Evolutionary conservation across 2,329 filamentous ascomycete genomes (phyloP).

Genomic region (Furcasterigmium sp.): DNA sequence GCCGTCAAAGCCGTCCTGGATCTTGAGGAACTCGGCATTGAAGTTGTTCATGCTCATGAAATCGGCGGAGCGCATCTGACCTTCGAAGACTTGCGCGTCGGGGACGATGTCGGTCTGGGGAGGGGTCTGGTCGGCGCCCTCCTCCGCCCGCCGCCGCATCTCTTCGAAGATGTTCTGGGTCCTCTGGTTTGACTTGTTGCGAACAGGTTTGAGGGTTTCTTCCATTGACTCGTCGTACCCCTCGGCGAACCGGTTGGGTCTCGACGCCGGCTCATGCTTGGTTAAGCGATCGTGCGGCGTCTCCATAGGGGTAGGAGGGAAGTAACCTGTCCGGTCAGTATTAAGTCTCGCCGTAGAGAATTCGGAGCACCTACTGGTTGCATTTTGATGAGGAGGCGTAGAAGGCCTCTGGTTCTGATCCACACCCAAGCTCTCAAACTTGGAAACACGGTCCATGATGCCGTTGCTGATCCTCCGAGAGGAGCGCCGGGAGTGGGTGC

Average conservation of each 20-base stretch:
- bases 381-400: constrained; percentile 59
- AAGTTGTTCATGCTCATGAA: constrained; percentile 51
- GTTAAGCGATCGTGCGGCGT: constrained; percentile 49
- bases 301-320: constrained; percentile 62
- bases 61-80: constrained; percentile 44
- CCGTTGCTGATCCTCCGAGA: constrained; percentile 54
- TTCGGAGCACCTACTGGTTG: constrained; percentile 42
- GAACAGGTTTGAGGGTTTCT: constrained; percentile 56
- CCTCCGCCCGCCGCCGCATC: constrained; percentile 51
- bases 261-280: constrained; percentile 30
- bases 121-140: constrained; percentile 25
- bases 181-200: constrained; percentile 34
- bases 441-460: constrained; percentile 54
- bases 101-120: constrained; percentile 17
- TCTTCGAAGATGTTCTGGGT: constrained; percentile 52
- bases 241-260: constrained; percentile 49
- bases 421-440: constrained; percentile 49
- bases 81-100: constrained; percentile 37
- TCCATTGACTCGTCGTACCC: constrained; percentile 62
- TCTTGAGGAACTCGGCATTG: constrained; percentile 36
- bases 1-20: constrained; percentile 25
- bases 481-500: constrained; percentile 24
- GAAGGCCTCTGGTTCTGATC: constrained; percentile 45
- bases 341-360: background rate
- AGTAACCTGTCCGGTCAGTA: constrained; percentile 43